Conservation (phyloP, 176 grass and related monocot genomes). For the Zea luxurians region DNA sequence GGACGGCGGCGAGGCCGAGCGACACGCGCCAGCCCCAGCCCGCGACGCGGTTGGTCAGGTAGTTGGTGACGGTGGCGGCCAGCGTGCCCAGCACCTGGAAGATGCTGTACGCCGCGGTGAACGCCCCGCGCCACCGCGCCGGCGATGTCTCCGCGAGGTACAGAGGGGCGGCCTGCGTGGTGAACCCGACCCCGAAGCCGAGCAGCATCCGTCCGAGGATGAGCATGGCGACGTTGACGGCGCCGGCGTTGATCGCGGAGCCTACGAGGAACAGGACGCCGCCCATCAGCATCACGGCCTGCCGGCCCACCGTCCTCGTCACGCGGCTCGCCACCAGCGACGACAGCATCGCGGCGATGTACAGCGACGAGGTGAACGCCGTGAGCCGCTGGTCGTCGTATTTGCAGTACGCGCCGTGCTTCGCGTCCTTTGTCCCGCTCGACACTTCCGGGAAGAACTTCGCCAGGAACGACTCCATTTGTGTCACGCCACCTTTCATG, state of each 20-base stretch:
- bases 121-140: constrained; percentile 66
- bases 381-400: constrained; percentile 55
- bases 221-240: constrained; percentile 62
- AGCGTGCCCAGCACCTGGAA: constrained; percentile 59
- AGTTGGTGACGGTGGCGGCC: constrained; percentile 61
- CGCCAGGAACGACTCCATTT: constrained; percentile 62
- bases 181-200: constrained; percentile 67
- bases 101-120: constrained; percentile 62
- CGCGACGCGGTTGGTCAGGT: constrained; percentile 46
- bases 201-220: constrained; percentile 57
- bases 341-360: constrained; percentile 45
- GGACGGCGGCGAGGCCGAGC: constrained; percentile 59
- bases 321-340: constrained; percentile 46
- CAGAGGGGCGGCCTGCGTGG: constrained; percentile 54
- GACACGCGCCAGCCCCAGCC: constrained; percentile 73
- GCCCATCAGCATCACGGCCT: constrained; percentile 55
- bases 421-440: constrained; percentile 22
- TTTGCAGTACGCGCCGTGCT: constrained; percentile 49
- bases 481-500: constrained; percentile 46
- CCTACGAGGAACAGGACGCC: constrained; percentile 52
- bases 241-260: constrained; percentile 39
- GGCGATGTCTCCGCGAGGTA: constrained; percentile 76
- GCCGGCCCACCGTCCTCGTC: constrained; percentile 45
- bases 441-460: constrained; percentile 59
- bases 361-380: constrained; percentile 72